phyloP scores from a whole-genome alignment of 352 stramenopile genomes.

The Phytophthora foliorum region DNA sequence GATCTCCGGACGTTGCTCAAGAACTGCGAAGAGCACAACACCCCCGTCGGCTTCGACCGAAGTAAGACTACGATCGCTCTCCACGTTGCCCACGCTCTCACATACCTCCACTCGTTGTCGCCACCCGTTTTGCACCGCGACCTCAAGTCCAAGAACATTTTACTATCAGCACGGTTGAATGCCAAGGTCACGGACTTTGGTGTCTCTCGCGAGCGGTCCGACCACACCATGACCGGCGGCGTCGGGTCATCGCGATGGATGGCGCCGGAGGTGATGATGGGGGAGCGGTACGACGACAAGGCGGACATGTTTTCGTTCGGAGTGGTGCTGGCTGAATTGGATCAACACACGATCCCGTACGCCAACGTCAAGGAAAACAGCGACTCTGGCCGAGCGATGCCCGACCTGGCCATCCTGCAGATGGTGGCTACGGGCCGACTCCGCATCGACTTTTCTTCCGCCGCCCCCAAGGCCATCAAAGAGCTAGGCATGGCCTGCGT shows the following conservation, averaged over 20 bases:
- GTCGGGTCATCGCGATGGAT: constrained; percentile 55
- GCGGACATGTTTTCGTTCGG: constrained; percentile 62
- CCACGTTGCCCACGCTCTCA: constrained; percentile 45
- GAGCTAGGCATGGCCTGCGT: constrained; percentile 47
- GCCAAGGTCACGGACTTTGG: constrained; percentile 52
- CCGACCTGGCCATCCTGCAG: constrained; percentile 55
- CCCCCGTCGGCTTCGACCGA: constrained; percentile 32
- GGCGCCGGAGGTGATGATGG: constrained; percentile 57
- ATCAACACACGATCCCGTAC: constrained; percentile 46
- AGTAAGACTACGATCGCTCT: constrained; percentile 44
- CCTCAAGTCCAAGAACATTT: constrained; percentile 49
- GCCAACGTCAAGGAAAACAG: constrained; percentile 38
- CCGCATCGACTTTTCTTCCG: constrained; percentile 48
- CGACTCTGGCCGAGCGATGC: constrained; percentile 28
- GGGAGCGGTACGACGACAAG: constrained; percentile 53
- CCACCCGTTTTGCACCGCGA: constrained; percentile 41
- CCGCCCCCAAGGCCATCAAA: constrained; percentile 30
- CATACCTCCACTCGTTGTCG: constrained; percentile 53
- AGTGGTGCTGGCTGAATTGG: constrained; percentile 51
- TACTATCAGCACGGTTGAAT: constrained; percentile 37
- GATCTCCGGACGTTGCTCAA: constrained; percentile 49
- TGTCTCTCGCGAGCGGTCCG: constrained; percentile 43
- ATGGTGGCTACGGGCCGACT: constrained; percentile 54
- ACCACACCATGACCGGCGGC: constrained; percentile 49
- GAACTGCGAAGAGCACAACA: constrained; percentile 39